These are phyloP conservation scores for Linnemannia exigua DNA, from an alignment of 192 early-diverging fungal species.

Conservation along the genomic window DNA sequence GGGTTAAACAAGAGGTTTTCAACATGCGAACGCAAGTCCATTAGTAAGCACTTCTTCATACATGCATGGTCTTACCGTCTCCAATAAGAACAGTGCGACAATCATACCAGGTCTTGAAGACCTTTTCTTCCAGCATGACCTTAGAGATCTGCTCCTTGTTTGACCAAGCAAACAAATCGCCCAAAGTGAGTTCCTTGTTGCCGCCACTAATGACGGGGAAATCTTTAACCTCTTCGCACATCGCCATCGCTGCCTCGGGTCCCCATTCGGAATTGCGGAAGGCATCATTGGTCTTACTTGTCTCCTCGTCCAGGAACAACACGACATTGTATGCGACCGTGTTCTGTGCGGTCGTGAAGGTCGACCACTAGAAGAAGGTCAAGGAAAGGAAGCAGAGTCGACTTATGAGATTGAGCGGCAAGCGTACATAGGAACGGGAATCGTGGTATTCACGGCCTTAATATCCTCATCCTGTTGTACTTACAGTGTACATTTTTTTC, in stretches of 20 bases:
- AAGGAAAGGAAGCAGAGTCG: not conserved
- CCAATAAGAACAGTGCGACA: constrained; percentile 28
- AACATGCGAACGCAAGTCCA: not conserved
- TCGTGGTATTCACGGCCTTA: not conserved
- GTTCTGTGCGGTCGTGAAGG: not conserved
- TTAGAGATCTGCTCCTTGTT: constrained; percentile 17
- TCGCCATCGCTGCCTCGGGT: not conserved
- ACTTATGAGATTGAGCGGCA: no score
- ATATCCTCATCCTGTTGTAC: not conserved
- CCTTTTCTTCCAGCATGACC: constrained; percentile 36
- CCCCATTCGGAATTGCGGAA: constrained; percentile 16
- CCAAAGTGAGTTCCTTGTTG: constrained; percentile 2
- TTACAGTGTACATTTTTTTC: constrained; percentile 11
- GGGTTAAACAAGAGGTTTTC: no score
- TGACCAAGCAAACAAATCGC: constrained; percentile 16
- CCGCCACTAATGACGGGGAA: constrained; percentile 8
- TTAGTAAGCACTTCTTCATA: not conserved
- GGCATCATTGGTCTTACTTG: not conserved
- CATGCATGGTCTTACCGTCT: constrained; percentile 14
- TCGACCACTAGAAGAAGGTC: constrained; percentile 5
- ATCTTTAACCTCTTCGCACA: constrained; percentile 29
- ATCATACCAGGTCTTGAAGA: constrained; percentile 40
- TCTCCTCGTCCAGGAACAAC: not conserved
- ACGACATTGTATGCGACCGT: not conserved
- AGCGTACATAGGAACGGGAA: not conserved